These are phyloP conservation scores for Posidonia australis DNA, from an alignment of 106 monocot species.

Conservation along the genomic window DNA sequence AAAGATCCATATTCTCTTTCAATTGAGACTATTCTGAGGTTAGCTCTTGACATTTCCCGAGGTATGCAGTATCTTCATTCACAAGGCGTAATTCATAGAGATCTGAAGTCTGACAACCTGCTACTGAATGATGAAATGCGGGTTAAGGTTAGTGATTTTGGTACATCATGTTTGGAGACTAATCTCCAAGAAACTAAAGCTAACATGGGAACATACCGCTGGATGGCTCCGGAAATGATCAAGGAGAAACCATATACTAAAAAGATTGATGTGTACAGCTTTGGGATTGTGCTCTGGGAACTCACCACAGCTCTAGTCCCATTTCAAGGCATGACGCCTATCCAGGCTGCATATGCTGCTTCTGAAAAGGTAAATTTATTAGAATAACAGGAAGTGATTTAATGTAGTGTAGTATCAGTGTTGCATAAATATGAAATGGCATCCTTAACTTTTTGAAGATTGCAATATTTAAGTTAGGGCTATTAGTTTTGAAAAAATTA, in stretches of 20 bases:
- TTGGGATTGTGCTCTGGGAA: slow-evolving; percentile 85
- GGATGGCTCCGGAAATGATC: slow-evolving; percentile 94
- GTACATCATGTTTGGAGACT: slow-evolving; percentile 68
- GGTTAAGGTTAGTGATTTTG: slow-evolving; percentile 81
- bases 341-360: slow-evolving; percentile 82
- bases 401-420: background rate
- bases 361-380: slow-evolving; percentile 55
- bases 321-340: slow-evolving; percentile 83
- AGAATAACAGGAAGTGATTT: background rate
- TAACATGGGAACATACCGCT: slow-evolving; percentile 83
- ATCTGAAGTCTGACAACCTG: slow-evolving; percentile 77
- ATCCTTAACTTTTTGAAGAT: background rate
- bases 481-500: no score
- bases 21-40: slow-evolving; percentile 46
- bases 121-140: slow-evolving; percentile 70
- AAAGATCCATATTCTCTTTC: slow-evolving; percentile 74
- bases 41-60: slow-evolving; percentile 76
- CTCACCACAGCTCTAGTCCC: slow-evolving; percentile 73
- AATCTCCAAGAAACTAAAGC: slow-evolving; percentile 35
- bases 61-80: slow-evolving; percentile 84
- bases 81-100: slow-evolving; percentile 80
- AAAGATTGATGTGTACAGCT: slow-evolving; percentile 85
- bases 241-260: slow-evolving; percentile 69
- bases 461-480: no score
- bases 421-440: background rate